Evolutionary conservation across 345 rosid species (phyloP), one percentile per base, ranked within the genome.

Genomic region (Hibiscus tridactylites): DNA sequence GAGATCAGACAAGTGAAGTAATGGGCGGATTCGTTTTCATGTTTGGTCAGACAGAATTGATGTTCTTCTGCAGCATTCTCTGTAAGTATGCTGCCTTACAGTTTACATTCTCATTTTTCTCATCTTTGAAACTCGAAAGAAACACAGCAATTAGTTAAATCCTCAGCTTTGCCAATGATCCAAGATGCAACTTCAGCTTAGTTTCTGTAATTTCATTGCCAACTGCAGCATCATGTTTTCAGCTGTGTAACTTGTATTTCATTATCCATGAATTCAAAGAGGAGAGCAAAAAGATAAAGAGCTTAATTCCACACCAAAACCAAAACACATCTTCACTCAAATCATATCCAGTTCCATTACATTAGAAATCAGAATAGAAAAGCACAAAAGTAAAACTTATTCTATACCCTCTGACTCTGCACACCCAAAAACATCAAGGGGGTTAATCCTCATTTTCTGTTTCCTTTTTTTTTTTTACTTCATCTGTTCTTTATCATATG

Each of bases 251-350:
- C 66, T 16, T 19, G 65, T 64, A 57, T 52, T 71, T 46, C 46
- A 56, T 49, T 24, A 61, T 68, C 68, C 73, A 76, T 10, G 31
- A 75, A 58, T 13, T 42, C 63, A 50, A 54, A 9, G n/a, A 46
- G 11, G n/a, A 46, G 15, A 64, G 33, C 50, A 63, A 46, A 61
- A 52, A 53, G 0, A 53, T 26, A 8, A 53, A 61, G 70, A 68
- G 46, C 19, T 77, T 35, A 49, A 78, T 74, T 75, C 88, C 88
- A 82, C 81, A 79, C 94, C 85, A 83, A 85, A 77, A 70, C 88
- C 77, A 75, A 71, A 80, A 76, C 74, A 75, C 46, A 78, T 78
- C 46, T 85, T 62, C 89, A 87, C 83, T 79, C 80, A 79, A 79
- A 84, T 74, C 79, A 57, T 47, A 64, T 66, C 3, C 57, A 60